Conservation (phyloP, 768 basidiomycete genomes). For the Tricholomella constricta region DNA sequence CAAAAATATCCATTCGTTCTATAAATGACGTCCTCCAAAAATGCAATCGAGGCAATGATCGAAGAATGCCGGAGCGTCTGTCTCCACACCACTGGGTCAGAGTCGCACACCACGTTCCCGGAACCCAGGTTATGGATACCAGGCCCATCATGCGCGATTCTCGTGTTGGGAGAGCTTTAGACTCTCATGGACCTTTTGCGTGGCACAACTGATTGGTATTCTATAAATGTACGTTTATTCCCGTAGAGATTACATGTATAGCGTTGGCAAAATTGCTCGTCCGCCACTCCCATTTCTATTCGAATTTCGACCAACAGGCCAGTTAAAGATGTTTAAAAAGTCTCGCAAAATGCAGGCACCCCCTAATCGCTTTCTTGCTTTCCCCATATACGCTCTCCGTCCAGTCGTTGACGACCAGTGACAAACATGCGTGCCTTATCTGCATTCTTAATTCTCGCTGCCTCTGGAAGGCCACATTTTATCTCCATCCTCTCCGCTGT, state of each 20-base stretch:
- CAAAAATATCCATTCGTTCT: too few species aligned
- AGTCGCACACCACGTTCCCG: constrained; percentile 4
- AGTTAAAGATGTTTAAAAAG: background rate
- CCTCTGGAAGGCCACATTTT: constrained; percentile 7
- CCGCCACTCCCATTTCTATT: background rate
- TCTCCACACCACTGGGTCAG: background rate
- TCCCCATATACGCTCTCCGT: background rate
- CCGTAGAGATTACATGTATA: too few species aligned
- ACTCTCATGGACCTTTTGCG: too few species aligned
- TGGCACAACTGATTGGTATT: too few species aligned
- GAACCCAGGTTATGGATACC: background rate
- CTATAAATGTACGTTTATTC: too few species aligned
- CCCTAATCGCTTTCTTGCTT: background rate
- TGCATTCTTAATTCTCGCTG: constrained; percentile 2
- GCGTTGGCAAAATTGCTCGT: too few species aligned
- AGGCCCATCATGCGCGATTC: too few species aligned
- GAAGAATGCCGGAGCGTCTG: background rate
- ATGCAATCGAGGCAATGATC: constrained; percentile 1
- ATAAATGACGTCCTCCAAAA: background rate
- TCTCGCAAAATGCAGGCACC: background rate
- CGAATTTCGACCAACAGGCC: background rate
- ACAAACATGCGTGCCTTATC: constrained; percentile 3
- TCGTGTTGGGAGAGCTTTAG: too few species aligned
- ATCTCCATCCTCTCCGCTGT: background rate
- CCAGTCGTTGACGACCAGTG: background rate